phyloP scores from a whole-genome alignment of 1,284 basidiomycete genomes.

The Rhodotorula sp. region DNA sequence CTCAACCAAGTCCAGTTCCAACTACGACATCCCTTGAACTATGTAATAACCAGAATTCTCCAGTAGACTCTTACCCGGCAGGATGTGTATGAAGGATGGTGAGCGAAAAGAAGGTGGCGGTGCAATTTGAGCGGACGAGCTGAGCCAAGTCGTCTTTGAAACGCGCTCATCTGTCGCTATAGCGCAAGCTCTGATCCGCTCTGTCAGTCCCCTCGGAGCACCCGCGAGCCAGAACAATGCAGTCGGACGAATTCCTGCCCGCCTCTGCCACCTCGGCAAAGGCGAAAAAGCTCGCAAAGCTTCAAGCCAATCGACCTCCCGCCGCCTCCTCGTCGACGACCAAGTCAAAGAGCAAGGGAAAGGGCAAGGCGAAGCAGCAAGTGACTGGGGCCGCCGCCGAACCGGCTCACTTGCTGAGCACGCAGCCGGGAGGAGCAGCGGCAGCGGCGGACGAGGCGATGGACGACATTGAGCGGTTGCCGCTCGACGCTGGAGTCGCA shows the following conservation, averaged over 20 bases:
- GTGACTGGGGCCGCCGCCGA: background rate
- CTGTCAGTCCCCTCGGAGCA: background rate
- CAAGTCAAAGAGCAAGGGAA: conserved; percentile 18
- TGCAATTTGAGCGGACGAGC: background rate
- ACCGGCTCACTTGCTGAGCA: conserved; percentile 29
- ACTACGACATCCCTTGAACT: too few relatives aligned
- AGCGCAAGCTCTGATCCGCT: too few relatives aligned
- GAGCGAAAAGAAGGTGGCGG: background rate
- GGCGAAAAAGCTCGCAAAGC: conserved; percentile 23
- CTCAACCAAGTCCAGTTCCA: too few relatives aligned
- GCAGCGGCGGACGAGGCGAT: conserved; percentile 3
- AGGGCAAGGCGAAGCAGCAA: conserved; percentile 15
- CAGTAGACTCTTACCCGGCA: too few relatives aligned
- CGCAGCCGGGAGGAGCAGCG: conserved; percentile 24
- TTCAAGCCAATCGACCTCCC: conserved; percentile 15
- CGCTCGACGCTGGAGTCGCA: conserved; percentile 24
- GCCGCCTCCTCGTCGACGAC: conserved; percentile 5
- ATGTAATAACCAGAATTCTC: too few relatives aligned
- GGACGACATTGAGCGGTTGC: conserved; percentile 24
- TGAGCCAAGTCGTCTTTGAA: background rate
- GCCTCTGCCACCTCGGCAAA: conserved; percentile 34
- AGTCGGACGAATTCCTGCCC: conserved; percentile 33
- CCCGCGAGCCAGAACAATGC: conserved; percentile 18
- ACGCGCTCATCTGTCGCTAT: background rate
- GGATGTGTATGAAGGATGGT: background rate